A percentile compares a stretch with the other conserved stretches of the same genome.
Evolutionary conservation across 208 protist species (phyloP).

Genomic region (Wallacemonas sp.): DNA sequence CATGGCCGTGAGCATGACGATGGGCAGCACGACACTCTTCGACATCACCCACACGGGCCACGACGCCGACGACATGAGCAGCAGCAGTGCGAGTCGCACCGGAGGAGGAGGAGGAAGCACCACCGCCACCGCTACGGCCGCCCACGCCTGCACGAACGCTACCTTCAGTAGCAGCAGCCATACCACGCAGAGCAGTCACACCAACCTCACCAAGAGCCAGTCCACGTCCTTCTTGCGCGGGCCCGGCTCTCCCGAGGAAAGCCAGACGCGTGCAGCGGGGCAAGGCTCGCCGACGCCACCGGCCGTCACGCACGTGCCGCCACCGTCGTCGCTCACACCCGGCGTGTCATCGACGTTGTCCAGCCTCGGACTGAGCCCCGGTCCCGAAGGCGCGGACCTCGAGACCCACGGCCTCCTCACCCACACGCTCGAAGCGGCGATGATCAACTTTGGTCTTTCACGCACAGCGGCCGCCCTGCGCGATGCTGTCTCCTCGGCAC

Average conservation of each 20-base stretch:
- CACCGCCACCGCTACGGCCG: too few relatives aligned
- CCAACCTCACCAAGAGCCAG: too few relatives aligned
- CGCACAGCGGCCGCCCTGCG: slow-evolving; percentile 7
- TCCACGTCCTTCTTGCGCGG: too few relatives aligned
- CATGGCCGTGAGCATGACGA: slow-evolving; percentile 16
- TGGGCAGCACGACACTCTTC: slow-evolving; percentile 15
- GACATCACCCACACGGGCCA: neutral
- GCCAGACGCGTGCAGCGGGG: too few relatives aligned
- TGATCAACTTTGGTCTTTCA: neutral
- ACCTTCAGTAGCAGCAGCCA: too few relatives aligned
- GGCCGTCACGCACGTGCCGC: neutral
- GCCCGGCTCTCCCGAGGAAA: too few relatives aligned
- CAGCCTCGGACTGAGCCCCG: neutral
- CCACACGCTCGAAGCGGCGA: slow-evolving; percentile 13
- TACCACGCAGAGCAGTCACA: too few relatives aligned
- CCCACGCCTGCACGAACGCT: too few relatives aligned
- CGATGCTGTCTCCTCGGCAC: neutral
- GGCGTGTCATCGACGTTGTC: neutral
- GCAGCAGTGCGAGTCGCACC: neutral
- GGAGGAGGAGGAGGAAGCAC: too few relatives aligned
- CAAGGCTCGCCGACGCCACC: neutral
- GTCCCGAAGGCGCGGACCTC: neutral
- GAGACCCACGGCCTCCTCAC: slow-evolving; percentile 11
- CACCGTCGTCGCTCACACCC: neutral
- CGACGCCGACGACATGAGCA: neutral